Evolutionary conservation across 2,329 filamentous ascomycete species (phyloP), one percentile per base, ranked within the genome.

Genomic region (Boeremia exigua): DNA sequence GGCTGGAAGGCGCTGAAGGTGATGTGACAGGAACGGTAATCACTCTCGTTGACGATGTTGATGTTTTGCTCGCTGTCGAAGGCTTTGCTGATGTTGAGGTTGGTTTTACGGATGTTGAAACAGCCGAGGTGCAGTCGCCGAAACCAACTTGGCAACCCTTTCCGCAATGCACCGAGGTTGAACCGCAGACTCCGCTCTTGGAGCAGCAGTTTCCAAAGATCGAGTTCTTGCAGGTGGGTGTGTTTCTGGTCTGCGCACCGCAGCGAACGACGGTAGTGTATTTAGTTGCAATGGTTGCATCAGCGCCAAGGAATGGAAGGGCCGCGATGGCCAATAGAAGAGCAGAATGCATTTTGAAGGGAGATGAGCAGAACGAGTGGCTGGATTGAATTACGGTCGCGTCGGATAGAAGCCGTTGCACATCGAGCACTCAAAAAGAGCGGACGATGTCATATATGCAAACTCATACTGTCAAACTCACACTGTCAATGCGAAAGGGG

Each of bases 161-260:
- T 19, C 58, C 66, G 58, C 72, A 75, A 58, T 74, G 62, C 19
- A 46, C 62, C 6, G 57, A 50, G 11, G 67, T 70, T n/a, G 63
- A 62, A 25, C 72, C 72, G 50, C 80, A 82, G 59, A 67, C 74
- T n/a, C 78, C 78, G 54, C 71, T 72, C 49, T 66, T 66, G 10
- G 74, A 78, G 71, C 79, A 82, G 70, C 80, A 81, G 58, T 77
- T 71, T 6, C 79, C 79, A 58, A 78, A 80, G 4, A 64, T 44
- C 50, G 75, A 77, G 29, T 76, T 77, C 14, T 69, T 57, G 64
- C 80, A 81, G 14, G 78, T 80, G 61, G 36, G 45, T 14, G 5
- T 32, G n/a, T 48, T 51, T 2, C 38, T 46, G 12, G 48, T 43
- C 33, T 56, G 54, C 12, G 14, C 12, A 29, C 54, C 54, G 54